Evolutionary conservation across 257 asterid genomes (phyloP).

Genomic region (Plantago ovata): DNA sequence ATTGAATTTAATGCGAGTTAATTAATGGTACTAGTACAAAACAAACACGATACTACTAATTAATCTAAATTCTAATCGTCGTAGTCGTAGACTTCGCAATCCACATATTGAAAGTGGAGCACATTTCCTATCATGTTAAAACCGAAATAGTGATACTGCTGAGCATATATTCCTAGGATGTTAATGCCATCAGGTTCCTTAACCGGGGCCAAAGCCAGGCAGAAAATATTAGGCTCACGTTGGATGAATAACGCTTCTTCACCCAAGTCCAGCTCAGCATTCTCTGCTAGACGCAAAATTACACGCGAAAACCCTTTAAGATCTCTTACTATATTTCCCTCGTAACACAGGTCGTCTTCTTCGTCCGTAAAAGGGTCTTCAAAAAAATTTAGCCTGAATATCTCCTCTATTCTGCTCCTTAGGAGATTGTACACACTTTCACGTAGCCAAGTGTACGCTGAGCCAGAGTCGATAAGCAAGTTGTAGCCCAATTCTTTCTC

Average conservation of each 20-base stretch:
- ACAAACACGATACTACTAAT: no score
- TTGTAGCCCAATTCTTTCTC: no score
- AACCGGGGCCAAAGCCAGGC: not conserved
- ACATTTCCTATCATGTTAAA: not conserved
- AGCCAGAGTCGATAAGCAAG: no score
- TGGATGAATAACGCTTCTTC: not conserved
- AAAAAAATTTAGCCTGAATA: no score
- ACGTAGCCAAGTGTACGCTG: no score
- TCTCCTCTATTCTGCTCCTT: no score
- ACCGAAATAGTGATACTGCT: constrained; percentile 4
- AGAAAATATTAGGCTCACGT: not conserved
- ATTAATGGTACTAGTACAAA: no score
- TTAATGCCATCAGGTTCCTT: not conserved
- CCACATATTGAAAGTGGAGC: not conserved
- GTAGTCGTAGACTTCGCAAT: constrained; percentile 6
- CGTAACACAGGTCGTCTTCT: not conserved
- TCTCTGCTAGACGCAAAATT: not conserved
- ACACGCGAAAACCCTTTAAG: constrained; percentile 7
- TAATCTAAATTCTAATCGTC: no score
- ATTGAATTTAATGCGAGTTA: no score
- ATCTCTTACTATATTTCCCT: constrained; percentile 10
- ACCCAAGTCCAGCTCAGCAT: not conserved
- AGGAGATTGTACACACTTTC: no score
- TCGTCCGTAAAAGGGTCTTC: no score
- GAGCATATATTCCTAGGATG: constrained; percentile 8